Base-by-base conservation (phyloP, 495 filamentous ascomycete species). In the Aspergillus wentii region DNA sequence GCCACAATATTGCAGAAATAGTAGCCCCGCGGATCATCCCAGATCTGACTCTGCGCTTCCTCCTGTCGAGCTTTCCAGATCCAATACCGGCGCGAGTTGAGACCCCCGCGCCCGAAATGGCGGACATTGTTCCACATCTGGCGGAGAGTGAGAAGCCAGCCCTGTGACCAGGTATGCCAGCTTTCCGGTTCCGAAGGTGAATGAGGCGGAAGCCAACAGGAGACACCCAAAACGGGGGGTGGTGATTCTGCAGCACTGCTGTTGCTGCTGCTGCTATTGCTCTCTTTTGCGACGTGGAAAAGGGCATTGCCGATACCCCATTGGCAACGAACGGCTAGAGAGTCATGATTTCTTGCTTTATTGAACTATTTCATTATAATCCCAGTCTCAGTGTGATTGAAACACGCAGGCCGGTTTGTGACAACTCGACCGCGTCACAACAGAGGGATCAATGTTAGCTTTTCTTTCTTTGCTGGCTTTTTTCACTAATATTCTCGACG, bases 1-100 rank as follows among this genome's bases (percentile, higher is more conserved):
- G 78, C 78, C 39, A 85, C 68, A 34, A 84, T 78, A 52, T 83
- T 85, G 43, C 80, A 77, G 44, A 84, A 85, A 44, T 83, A 84
- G 50, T 85, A 85, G 0, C 81, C 81, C 0, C 55, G 51, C 3
- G 69, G 57, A 28, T 63, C 51, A 8, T 38, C 49, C 61, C 68
- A 71, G 10, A 66, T 39, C 5, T 41, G 33, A 0, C 59, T 50
- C 26, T 71, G 57, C 3, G 70, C 56, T 8, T 59, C 46, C 25
- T 58, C 48, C 49, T 72, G 71, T 5, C 60, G 41, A 9, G 57
- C 40, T 27, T 72, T 75, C 54, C 68, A 73, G 41, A 80, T 75
- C 51, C 66, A 74, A 56, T 84, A 85, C 17, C 81, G 76, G 52
- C 59, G 41, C 10, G 78, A 65, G 47, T 78, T 78, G 18, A 85